Base-by-base conservation (phyloP, 768 basidiomycete species). In the Ramaria rubella region DNA sequence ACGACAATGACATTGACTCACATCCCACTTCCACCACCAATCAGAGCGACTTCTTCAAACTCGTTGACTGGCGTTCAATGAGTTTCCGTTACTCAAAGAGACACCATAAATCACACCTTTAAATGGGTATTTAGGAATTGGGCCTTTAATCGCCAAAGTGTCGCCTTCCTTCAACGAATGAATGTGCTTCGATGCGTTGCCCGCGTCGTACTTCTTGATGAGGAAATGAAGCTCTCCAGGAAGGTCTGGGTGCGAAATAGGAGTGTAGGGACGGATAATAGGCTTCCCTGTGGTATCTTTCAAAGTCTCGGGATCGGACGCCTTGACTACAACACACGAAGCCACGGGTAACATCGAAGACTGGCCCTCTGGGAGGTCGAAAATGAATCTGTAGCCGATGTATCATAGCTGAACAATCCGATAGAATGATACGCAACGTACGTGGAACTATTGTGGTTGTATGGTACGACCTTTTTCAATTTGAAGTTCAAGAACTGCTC, bases 21-120 rank as follows among this genome's bases (percentile, higher is more conserved):
- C 86, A 98, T 92, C 68, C 96, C 96, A 61, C 83, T 87, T 53
- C 96, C 96, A 52, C 96, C 96, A 31, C 90, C 91, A 63, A 98
- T 90, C 63, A 94, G 77, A 12, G 86, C 88, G 54, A 96, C 85
- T 62, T 93, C 76, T 21, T 94, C 89, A 52, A 87, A 85, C 69
- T 92, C 81, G 68, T 91, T 90, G 61, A 77, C 89, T 91, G 61
- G 2, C n/a, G 46, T 9, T 29, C 48, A 15, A 49, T 19, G 5
- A 21, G 48, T 30, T 49, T 51, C 34, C 60, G 21, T 23, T 21
- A 31, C 45, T 42, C 24, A 50, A 12, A 49, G 54, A 15, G 17
- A 46, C 27, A 8, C 5, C 56, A 52, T 55, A 21, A 12, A 19
- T 68, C 71, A 43, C 61, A 90, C 89, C 75, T 72, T 91, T 84